Base-by-base conservation (phyloP, 345 rosid species). In the Gossypium sturtianum region DNA sequence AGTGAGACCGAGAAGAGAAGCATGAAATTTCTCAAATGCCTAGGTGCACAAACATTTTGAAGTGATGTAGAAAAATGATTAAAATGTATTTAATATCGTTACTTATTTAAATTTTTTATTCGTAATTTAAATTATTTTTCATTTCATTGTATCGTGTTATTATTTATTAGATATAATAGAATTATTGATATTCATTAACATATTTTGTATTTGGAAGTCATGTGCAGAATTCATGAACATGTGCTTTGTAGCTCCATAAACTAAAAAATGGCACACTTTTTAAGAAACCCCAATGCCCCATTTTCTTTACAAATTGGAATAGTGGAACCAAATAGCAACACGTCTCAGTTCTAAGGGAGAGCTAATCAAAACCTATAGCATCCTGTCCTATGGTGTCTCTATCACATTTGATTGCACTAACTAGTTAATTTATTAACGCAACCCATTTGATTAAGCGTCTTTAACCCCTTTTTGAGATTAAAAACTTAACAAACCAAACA, bases 191-290 rank as follows among this genome's bases (percentile, higher is more conserved):
- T 38, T 64, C 2, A 38, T 17, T 20, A 66, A n/a, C 16, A 43
- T 64, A 4, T 12, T 12, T 48, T 69, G 22, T 23, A 49, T 25
- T 49, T 49, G 44, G n/a, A 16, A 49, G 22, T 49, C 59, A 25
- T 25, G 72, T 27, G 59, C 44, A 16, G 9, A 58, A 68, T 68
- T 68, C 44, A 68, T 49, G 59, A 68, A 68, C 72, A 49, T 49
- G 58, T 49, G 22, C 58, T 25, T 11, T 15, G 11, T 15, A 25
- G 44, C 9, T 9, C 34, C 63, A 56, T 13, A 6, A 7, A n/a
- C 48, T 29, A 38, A 56, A 54, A 19, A 34, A 38, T 71, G 38
- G 7, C 51, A 29, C n/a, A 3, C 38, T 56, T 56, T 53, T 41
- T 38, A 56, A 56, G 52, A 12, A 56, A 71, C 44, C 22, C 71